Conservation (phyloP, 225 moss, liverwort and hornwort species). For the Sphagnum tenellum region DNA sequence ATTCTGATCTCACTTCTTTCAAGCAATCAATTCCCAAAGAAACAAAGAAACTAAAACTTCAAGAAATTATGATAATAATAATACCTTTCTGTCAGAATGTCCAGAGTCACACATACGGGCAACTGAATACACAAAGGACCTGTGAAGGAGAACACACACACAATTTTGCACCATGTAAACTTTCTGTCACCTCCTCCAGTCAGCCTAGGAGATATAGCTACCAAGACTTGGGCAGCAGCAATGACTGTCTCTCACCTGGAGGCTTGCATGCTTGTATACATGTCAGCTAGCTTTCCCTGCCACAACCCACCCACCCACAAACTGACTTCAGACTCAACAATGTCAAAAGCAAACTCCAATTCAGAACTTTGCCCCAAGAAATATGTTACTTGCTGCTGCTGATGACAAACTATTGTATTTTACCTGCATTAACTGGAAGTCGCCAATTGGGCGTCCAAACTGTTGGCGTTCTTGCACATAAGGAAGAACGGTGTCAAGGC, state of each 20-base stretch:
- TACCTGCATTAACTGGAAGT: constrained; percentile 98
- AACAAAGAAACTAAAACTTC: too few relatives aligned
- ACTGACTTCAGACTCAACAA: background rate
- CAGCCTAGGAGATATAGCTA: background rate
- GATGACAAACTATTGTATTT: too few relatives aligned
- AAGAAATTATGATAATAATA: background rate
- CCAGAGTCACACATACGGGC: constrained; percentile 81
- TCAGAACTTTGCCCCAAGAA: too few relatives aligned
- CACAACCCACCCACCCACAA: constrained; percentile 1
- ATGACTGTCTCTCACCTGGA: constrained; percentile 49
- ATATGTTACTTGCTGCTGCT: too few relatives aligned
- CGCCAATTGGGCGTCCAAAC: constrained; percentile 91
- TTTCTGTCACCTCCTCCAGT: background rate
- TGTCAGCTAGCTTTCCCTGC: constrained; percentile 96
- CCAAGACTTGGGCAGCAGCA: background rate
- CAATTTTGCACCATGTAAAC: background rate
- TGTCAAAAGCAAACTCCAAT: background rate
- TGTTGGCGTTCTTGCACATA: constrained; percentile 91
- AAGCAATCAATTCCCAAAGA: too few relatives aligned
- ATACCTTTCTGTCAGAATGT: constrained; percentile 76
- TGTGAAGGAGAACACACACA: constrained; percentile 23
- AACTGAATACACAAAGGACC: constrained; percentile 91
- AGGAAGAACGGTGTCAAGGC: constrained; percentile 90
- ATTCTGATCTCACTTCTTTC: too few relatives aligned
- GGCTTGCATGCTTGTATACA: constrained; percentile 92